A percentile compares a stretch with the other conserved stretches of the same genome.
Evolutionary conservation across 768 basidiomycete genomes (phyloP).

Genomic region (Panellus pusillus): DNA sequence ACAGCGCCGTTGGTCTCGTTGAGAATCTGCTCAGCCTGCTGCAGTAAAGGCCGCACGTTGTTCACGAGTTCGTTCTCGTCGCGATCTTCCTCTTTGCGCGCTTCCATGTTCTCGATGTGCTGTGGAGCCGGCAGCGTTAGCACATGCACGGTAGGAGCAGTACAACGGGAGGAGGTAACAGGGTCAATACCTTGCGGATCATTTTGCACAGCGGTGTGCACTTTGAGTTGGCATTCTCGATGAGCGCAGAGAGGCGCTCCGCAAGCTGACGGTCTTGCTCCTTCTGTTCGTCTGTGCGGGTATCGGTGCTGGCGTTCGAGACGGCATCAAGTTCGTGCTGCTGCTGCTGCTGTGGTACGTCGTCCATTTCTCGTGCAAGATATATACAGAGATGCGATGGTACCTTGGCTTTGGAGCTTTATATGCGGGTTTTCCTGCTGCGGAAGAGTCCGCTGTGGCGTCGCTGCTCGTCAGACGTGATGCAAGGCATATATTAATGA

Average conservation of each 20-base stretch:
- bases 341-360: background rate
- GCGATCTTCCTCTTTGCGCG: constrained; percentile 35
- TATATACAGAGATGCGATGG: too few relatives aligned
- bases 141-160: too few relatives aligned
- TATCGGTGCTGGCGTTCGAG: constrained; percentile 4
- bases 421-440: too few relatives aligned
- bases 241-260: constrained; percentile 33
- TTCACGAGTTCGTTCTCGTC: constrained; percentile 36
- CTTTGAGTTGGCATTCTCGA: constrained; percentile 35
- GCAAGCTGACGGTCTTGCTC: constrained; percentile 31
- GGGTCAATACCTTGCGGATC: constrained; percentile 33
- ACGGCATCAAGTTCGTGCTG: background rate
- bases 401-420: too few relatives aligned
- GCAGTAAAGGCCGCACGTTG: constrained; percentile 35
- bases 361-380: too few relatives aligned
- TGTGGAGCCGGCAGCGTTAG: constrained; percentile 16
- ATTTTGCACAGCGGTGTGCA: constrained; percentile 32
- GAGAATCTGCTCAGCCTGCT: constrained; percentile 38
- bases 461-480: too few relatives aligned
- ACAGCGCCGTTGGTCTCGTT: constrained; percentile 40
- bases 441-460: too few relatives aligned
- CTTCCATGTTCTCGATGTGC: constrained; percentile 38
- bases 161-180: too few relatives aligned
- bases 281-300: constrained; percentile 26
- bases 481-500: too few relatives aligned